A percentile compares a stretch with the other conserved stretches of the same genome.
Conservation (phyloP, 306 rosid species). For the Cucurbita maxima region DNA sequence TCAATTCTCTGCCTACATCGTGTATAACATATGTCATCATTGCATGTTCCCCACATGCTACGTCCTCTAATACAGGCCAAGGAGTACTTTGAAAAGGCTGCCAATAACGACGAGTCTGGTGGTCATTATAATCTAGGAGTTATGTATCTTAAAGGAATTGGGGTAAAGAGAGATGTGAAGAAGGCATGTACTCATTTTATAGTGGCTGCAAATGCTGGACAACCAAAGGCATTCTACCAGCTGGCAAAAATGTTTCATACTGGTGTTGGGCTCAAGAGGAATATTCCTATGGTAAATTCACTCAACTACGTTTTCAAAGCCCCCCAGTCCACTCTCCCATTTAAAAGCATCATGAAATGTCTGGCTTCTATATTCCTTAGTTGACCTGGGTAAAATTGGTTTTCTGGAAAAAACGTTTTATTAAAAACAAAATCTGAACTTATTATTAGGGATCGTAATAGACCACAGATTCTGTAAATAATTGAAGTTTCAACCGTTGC, state of each 20-base stretch:
- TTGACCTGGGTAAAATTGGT: too few species aligned
- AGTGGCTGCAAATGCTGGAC: slow-evolving; percentile 77
- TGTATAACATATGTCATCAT: background rate
- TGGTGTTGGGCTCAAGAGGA: slow-evolving; percentile 84
- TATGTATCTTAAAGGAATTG: slow-evolving; percentile 89
- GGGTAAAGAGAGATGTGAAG: slow-evolving; percentile 79
- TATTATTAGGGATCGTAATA: background rate
- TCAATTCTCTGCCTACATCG: background rate
- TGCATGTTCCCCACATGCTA: background rate
- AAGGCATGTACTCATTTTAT: slow-evolving; percentile 52
- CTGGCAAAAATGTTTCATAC: slow-evolving; percentile 94
- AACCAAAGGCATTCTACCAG: slow-evolving; percentile 97
- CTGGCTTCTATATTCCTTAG: too few species aligned
- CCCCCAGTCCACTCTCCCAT: too few species aligned
- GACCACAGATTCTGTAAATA: background rate
- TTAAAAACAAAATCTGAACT: too few species aligned
- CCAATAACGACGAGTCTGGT: slow-evolving; percentile 55
- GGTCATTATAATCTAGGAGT: slow-evolving; percentile 94
- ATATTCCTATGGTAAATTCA: slow-evolving; percentile 50
- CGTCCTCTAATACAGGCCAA: slow-evolving; percentile 38
- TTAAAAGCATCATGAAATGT: too few species aligned
- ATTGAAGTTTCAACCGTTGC: slow-evolving; percentile 14
- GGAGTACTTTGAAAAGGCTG: slow-evolving; percentile 94
- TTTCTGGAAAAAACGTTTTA: background rate
- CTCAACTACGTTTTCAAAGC: background rate